phyloP scores from a whole-genome alignment of 2,329 filamentous ascomycete genomes.

The Colletotrichum sp. region DNA sequence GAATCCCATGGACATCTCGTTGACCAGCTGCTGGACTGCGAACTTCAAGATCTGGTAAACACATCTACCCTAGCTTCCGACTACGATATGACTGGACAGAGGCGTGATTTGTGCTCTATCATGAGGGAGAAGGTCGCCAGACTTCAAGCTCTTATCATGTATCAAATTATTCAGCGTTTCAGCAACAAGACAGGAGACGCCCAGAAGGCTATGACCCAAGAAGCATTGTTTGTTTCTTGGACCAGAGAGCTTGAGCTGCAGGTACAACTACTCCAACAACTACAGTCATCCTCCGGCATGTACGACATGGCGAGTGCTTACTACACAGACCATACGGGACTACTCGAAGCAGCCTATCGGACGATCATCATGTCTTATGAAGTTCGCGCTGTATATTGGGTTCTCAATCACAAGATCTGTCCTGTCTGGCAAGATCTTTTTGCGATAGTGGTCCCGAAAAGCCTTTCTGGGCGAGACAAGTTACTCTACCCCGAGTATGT shows the following conservation, averaged over 20 bases:
- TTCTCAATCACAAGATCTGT: not conserved
- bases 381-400: not conserved
- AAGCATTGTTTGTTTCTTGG: not conserved
- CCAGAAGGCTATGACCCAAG: not conserved
- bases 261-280: not conserved
- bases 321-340: not conserved
- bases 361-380: not conserved
- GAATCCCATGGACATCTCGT: not conserved
- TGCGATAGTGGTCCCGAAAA: not conserved
- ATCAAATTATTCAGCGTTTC: slow-evolving; percentile 3
- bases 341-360: not conserved
- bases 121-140: not conserved
- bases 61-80: not conserved
- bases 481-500: not conserved
- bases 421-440: not conserved
- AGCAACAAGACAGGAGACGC: not conserved
- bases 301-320: not conserved
- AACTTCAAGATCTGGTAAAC: not conserved
- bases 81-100: not conserved
- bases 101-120: not conserved
- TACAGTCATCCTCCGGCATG: not conserved
- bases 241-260: not conserved
- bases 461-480: not conserved
- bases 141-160: not conserved
- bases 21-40: not conserved